These are phyloP conservation scores for Castanea sativa DNA, from an alignment of 306 rosid genomes.

Conservation along the genomic window DNA sequence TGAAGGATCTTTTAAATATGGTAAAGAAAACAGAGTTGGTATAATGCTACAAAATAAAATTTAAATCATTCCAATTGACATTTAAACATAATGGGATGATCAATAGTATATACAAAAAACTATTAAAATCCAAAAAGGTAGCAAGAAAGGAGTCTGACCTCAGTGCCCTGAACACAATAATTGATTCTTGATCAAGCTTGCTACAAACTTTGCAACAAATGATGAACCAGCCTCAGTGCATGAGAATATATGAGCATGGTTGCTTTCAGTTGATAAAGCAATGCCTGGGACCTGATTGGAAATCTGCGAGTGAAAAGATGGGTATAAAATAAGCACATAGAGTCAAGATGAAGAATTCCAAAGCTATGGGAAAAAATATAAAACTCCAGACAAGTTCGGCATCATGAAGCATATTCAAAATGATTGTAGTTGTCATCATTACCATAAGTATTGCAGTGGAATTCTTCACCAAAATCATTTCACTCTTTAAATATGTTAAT, in stretches of 20 bases:
- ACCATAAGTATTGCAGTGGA: neutral
- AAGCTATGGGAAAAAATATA: neutral
- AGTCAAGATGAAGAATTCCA: conserved; percentile 18
- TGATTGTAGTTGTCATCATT: neutral
- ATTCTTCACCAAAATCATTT: neutral
- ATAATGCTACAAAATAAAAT: neutral
- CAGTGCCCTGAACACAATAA: conserved; percentile 25
- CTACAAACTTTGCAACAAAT: conserved; percentile 82
- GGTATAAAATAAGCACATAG: conserved; percentile 8
- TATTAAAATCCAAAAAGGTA: neutral
- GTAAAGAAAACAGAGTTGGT: neutral
- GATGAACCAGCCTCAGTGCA: conserved; percentile 79
- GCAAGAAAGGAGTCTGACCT: conserved; percentile 26
- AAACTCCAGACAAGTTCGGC: neutral
- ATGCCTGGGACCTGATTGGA: conserved; percentile 68
- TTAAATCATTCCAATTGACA: neutral
- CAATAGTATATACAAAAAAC: neutral
- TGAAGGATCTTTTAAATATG: neutral
- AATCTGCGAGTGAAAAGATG: conserved; percentile 47
- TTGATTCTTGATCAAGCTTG: conserved; percentile 59
- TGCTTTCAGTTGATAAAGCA: conserved; percentile 51
- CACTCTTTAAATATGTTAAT: neutral
- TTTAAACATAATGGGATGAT: neutral
- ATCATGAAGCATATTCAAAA: conserved; percentile 8
- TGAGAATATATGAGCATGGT: conserved; percentile 66